Conservation (phyloP, 2,329 filamentous ascomycete species). For the Plectosphaerella plurivora region DNA sequence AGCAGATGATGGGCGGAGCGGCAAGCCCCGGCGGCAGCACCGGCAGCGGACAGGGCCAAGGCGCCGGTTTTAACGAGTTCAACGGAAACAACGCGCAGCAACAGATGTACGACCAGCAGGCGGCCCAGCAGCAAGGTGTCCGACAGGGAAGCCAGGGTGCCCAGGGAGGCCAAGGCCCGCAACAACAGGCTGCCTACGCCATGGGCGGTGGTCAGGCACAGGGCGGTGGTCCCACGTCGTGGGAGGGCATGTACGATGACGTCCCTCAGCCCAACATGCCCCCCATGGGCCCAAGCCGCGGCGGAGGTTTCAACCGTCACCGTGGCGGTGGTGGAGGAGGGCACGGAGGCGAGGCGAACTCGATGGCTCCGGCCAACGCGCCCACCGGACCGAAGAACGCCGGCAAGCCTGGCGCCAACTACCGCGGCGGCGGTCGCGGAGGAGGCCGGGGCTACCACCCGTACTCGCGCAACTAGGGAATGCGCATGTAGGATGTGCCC, state of each 20-base stretch:
- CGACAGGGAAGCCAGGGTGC: conserved; percentile 17
- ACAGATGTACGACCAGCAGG: conserved; percentile 21
- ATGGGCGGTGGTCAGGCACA: conserved; percentile 31
- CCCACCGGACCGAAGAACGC: conserved; percentile 96
- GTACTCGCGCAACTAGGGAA: conserved; percentile 41
- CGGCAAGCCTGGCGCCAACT: conserved; percentile 85
- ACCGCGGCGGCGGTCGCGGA: conserved; percentile 81
- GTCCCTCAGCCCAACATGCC: conserved; percentile 74
- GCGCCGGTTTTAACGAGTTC: conserved; percentile 4
- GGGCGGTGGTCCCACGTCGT: conserved; percentile 70
- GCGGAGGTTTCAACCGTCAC: conserved; percentile 28
- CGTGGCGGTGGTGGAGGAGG: conserved; percentile 28
- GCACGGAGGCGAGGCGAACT: conserved; percentile 29
- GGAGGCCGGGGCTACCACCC: conserved; percentile 75
- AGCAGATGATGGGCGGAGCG: conserved; percentile 24
- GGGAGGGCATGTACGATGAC: conserved; percentile 99
- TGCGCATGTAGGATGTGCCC: background rate
- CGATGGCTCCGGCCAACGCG: conserved; percentile 53
- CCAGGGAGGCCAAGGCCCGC: conserved; percentile 6
- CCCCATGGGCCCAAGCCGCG: conserved; percentile 41
- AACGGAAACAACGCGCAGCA: conserved; percentile 16
- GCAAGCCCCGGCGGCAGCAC: conserved; percentile 9
- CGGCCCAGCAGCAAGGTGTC: conserved; percentile 7
- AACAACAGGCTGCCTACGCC: conserved; percentile 16
- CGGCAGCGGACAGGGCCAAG: conserved; percentile 19